Evolutionary conservation across 257 asterid species (phyloP), one percentile per base, ranked within the genome.

Genomic region (Galeopsis tetrahit): DNA sequence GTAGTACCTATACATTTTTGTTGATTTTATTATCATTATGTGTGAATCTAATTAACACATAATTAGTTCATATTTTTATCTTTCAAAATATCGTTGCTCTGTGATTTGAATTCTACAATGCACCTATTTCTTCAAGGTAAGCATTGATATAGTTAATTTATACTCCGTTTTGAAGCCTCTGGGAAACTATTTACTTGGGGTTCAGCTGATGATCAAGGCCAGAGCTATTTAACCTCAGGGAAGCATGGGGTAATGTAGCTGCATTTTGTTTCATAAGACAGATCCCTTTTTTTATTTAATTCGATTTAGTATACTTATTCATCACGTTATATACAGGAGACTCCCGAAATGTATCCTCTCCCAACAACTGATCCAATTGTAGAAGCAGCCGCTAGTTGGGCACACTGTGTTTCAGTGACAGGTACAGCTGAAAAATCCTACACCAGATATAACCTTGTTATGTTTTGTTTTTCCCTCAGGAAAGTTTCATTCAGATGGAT

Each of bases 181-280:
- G 92, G 96, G 33, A 83, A 84, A 68, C 82, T 87, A 11, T 63
- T 87, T 33, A 90, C 96, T 11, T 90, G 95, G 95, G 97, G 97
- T 70, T 90, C 97, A 40, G 82, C 93, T 31, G 97, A 88, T 81
- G 97, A 88, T 80, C 97, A 90, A 83, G 93, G 96, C 76, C 96
- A 86, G 72, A 90, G 91, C 82, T 90, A 86, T 77, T 79, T 90
- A 85, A 83, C 93, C 10, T 84, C 95, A 46, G 95, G 95, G 80
- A 88, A 90, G 84, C 97, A 90, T 66, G 97, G 89, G 93, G 95
- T 88, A 88, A 70, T 73, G 65, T 53, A 48, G 40, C 69, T 34
- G 34, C 31, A 7, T 59, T 36, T 63, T 39, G 44, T 15, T 28
- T 57, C 7, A 14, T 7, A 61, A 44, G 68, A 72, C 32, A 35